Evolutionary conservation across 805 yeast species (phyloP).

Genomic region (Candida ortonii): DNA sequence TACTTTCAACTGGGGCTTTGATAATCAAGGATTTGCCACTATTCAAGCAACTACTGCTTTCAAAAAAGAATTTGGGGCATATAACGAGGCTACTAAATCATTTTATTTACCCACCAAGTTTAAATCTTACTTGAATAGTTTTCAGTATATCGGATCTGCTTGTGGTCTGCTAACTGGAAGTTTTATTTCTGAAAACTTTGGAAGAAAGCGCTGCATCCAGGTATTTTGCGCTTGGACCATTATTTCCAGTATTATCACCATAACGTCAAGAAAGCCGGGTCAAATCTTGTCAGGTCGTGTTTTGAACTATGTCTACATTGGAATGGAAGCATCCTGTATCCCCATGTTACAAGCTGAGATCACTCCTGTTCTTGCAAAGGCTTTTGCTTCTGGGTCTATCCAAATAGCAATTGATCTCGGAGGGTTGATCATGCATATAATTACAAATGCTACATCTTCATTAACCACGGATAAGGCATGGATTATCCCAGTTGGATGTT

Average conservation of each 20-base stretch:
- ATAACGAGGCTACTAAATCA: slow-evolving; percentile 5
- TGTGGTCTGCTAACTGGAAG: slow-evolving; percentile 1
- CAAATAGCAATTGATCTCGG: slow-evolving; percentile 1
- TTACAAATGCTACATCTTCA: slow-evolving; percentile 1
- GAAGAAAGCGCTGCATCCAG: slow-evolving; percentile 1
- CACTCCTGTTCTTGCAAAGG: neutral
- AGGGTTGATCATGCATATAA: slow-evolving; percentile 1
- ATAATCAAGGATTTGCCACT: neutral
- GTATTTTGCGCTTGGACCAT: neutral
- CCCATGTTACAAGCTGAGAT: slow-evolving; percentile 1
- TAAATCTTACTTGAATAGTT: neutral
- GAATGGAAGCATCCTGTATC: slow-evolving; percentile 3
- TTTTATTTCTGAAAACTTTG: neutral
- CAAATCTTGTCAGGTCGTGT: slow-evolving; percentile 1
- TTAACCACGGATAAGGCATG: neutral
- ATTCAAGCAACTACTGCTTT: neutral
- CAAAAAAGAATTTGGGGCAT: neutral
- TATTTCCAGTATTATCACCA: neutral
- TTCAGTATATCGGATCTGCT: slow-evolving; percentile 3
- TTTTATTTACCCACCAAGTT: neutral
- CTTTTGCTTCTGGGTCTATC: neutral
- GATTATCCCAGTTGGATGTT: slow-evolving; percentile 1
- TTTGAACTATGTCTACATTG: slow-evolving; percentile 2
- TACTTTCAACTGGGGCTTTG: neutral
- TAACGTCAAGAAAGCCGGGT: neutral